A percentile compares a stretch with the other conserved stretches of the same genome.
Conservation (phyloP, 257 asterid species). For the Ilex asprella region DNA sequence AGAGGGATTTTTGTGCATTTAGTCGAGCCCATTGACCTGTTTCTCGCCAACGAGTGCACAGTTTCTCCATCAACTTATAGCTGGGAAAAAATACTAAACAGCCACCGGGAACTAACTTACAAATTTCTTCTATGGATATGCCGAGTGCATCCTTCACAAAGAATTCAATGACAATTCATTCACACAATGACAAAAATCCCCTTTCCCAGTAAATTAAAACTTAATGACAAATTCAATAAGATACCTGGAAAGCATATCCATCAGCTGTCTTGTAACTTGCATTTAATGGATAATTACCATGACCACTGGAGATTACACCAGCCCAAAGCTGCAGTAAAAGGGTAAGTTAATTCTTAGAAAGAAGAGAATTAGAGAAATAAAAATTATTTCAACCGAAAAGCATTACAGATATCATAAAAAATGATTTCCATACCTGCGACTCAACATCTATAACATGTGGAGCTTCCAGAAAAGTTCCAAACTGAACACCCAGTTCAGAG, state of each 20-base stretch:
- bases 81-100: constrained; percentile 96
- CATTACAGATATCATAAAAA: constrained; percentile 10
- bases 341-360: constrained; percentile 14
- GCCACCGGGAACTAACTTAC: constrained; percentile 83
- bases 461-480: constrained; percentile 88
- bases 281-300: constrained; percentile 76
- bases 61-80: constrained; percentile 84
- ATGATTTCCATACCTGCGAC: constrained; percentile 53
- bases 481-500: constrained; percentile 92
- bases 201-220: not conserved
- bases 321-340: constrained; percentile 67
- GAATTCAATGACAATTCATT: constrained; percentile 19
- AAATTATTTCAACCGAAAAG: constrained; percentile 12
- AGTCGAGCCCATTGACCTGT: constrained; percentile 90
- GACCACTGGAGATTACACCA: constrained; percentile 82
- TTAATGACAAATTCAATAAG: constrained; percentile 10
- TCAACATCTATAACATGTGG: constrained; percentile 89
- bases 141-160: constrained; percentile 75
- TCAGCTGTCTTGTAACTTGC: constrained; percentile 90
- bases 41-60: constrained; percentile 79
- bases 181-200: constrained; percentile 12
- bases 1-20: constrained; percentile 72
- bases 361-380: constrained; percentile 12
- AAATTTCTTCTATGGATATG: constrained; percentile 77
- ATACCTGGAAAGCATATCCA: constrained; percentile 82